Percentiles rank a stretch among this genome's conserved stretches.
phyloP scores from a whole-genome alignment of 1,284 basidiomycete genomes.

The Earliella scabrosa region DNA sequence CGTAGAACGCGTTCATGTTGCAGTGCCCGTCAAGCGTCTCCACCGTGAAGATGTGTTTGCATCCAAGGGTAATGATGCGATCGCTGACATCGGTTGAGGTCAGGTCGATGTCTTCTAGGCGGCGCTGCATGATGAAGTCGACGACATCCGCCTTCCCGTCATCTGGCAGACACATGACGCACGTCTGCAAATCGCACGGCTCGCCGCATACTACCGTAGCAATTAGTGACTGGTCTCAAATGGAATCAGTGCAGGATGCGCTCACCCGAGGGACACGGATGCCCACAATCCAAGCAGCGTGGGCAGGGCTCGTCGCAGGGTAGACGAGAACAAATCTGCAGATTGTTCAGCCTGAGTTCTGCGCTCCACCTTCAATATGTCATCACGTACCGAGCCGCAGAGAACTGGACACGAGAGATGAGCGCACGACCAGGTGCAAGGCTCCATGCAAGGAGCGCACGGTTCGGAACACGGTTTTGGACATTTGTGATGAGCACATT shows the following conservation, averaged over 20 bases:
- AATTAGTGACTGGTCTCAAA: no score
- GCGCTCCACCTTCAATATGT: not conserved
- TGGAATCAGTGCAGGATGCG: no score
- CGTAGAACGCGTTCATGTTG: conserved; percentile 58
- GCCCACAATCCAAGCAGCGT: conserved; percentile 56
- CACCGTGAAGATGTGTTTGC: conserved; percentile 71
- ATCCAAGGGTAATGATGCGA: conserved; percentile 64
- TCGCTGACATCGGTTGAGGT: conserved; percentile 50
- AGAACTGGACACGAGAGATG: conserved; percentile 64
- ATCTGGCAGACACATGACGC: conserved; percentile 53
- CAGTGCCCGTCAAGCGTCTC: conserved; percentile 72
- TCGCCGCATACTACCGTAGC: conserved; percentile 69
- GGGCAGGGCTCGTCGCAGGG: conserved; percentile 68
- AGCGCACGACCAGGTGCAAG: conserved; percentile 60
- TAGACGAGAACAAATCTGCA: conserved; percentile 74
- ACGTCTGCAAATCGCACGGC: conserved; percentile 59
- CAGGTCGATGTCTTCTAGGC: conserved; percentile 53
- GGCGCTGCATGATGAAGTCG: conserved; percentile 61
- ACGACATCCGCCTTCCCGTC: conserved; percentile 55
- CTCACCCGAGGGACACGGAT: conserved; percentile 68
- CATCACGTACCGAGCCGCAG: conserved; percentile 73
- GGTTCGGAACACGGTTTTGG: conserved; percentile 57
- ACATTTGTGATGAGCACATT: conserved; percentile 52
- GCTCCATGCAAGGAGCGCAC: conserved; percentile 68
- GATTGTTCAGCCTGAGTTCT: not conserved